Base-by-base conservation (phyloP, 129 eudicot genomes). In the Rutidosis leptorrhynchoides region DNA sequence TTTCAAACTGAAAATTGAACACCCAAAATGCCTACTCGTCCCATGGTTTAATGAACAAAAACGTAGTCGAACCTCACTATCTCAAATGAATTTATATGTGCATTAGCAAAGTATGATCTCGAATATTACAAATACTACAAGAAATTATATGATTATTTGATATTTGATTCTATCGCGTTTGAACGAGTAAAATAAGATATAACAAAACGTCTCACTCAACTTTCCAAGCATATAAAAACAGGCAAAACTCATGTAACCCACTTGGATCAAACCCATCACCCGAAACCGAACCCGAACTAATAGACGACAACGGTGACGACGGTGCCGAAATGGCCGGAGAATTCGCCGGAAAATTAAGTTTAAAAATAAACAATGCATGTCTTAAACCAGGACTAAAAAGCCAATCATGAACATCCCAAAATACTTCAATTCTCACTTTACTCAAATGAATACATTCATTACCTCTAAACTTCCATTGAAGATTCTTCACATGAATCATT, bases 401-500 rank as follows among this genome's bases (percentile, higher is more conserved):
- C 98, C 98, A 91, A 56, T 91, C 96, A 76, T 91, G 96, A 26
- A 91, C 86, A 80, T 91, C 98, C 90, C 90, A 91, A 63, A 69
- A 91, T 43, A 88, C 96, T 73, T 91, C 98, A 5, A 91, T 74
- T 49, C 84, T 81, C 51, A 79, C 81, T 56, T 70, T 85, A 16
- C 79, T 72, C 10, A 91, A 56, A 65, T 78, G 71, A 65, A 91
- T 68, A 11, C 71, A 62, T 66, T 91, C 94, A 25, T 91, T 91
- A 45, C 97, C 97, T 79, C 97, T 79, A 63, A 91, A 91, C 73
- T 91, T 91, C 96, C 96, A 87, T 64, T 91, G 94, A 17, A 91
- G 78, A 48, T 91, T 96, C 83, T 83, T 91, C 25, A 88, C 90
- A 57, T 83, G 85, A 53, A 91, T 82, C 52, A 85, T 77, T 67